Base-by-base conservation (phyloP, 2,329 filamentous ascomycete species). In the Bimuria novae-zelandiae region DNA sequence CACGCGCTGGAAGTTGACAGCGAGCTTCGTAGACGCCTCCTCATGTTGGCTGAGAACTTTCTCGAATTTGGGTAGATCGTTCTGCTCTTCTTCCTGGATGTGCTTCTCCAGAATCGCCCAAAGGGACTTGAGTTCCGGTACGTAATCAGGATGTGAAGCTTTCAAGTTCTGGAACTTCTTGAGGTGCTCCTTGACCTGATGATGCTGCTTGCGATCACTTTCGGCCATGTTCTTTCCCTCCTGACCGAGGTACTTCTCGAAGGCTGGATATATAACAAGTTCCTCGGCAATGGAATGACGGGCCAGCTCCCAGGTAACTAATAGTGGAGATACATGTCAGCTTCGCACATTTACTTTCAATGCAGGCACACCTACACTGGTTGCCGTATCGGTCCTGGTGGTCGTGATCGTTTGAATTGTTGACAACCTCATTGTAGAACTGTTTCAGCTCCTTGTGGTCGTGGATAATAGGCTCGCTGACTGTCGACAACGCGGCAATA, bases 261-360 rank as follows among this genome's bases (percentile, higher is more conserved):
- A 67, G 2, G 67, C 70, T 8, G 72, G 71, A 52, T 75, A 75
- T 7, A 74, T 60, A 6, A 72, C 65, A 5, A 82, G 63, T 57
- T 83, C 81, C 54, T 83, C 79, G 7, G 76, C 79, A 45, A 82
- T 73, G 0, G 78, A 74, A 61, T 83, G 80, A 8, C 80, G 77
- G 22, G 80, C 77, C 0, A 83, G 70, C 53, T 81, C 78, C 80
- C 80, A 82, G 12, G 75, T 77, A 55, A 83, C n/a, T n/a, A n/a
- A n/a, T n/a, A n/a, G n/a, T n/a, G n/a, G n/a, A n/a, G n/a, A n/a
- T n/a, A n/a, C n/a, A n/a, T n/a, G n/a, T n/a, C n/a, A n/a, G n/a
- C n/a, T n/a, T n/a, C n/a, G n/a, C n/a, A n/a, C n/a, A n/a, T n/a
- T n/a, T n/a, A n/a, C n/a, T n/a, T n/a, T n/a, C n/a, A n/a, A n/a